These are phyloP conservation scores for Pseudogymnoascus sp. DNA, from an alignment of 2,329 filamentous ascomycete species.

Conservation along the genomic window DNA sequence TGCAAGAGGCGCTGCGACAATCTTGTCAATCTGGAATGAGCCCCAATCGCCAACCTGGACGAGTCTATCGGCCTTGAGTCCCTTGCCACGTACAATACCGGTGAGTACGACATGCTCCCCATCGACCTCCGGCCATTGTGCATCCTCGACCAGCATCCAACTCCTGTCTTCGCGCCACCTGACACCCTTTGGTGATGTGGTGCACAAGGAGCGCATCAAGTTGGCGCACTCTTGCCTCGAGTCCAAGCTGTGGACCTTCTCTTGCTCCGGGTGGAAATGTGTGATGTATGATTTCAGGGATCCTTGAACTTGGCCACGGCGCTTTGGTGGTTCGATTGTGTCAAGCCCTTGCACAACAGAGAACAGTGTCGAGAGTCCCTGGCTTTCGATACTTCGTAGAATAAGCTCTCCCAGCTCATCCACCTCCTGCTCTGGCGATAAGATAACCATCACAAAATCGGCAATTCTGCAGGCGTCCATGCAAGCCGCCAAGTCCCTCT, in stretches of 20 bases:
- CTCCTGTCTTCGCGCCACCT: conserved; percentile 90
- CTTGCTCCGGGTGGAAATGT: conserved; percentile 87
- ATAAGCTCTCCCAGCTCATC: conserved; percentile 79
- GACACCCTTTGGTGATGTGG: conserved; percentile 85
- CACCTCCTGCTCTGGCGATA: conserved; percentile 76
- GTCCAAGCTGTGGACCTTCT: conserved; percentile 84
- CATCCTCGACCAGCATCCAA: conserved; percentile 85
- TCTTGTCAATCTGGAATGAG: conserved; percentile 84
- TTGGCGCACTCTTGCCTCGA: conserved; percentile 87
- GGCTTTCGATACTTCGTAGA: conserved; percentile 78
- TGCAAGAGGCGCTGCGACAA: conserved; percentile 65
- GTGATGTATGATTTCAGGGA: conserved; percentile 89
- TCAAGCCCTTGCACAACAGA: conserved; percentile 76
- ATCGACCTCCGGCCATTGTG: conserved; percentile 58
- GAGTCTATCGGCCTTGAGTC: conserved; percentile 80
- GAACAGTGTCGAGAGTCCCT: conserved; percentile 89
- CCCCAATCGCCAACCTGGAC: conserved; percentile 93
- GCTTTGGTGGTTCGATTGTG: conserved; percentile 70
- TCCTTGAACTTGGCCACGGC: conserved; percentile 63
- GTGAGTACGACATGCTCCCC: conserved; percentile 65
- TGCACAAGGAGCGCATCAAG: conserved; percentile 83
- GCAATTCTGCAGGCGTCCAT: conserved; percentile 81
- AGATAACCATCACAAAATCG: conserved; percentile 81
- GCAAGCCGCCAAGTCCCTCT: conserved; percentile 65
- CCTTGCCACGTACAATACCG: conserved; percentile 76